Conservation (phyloP, 2,329 filamentous ascomycete genomes). For the Ophiocordyceps camponoti-saundersi region DNA sequence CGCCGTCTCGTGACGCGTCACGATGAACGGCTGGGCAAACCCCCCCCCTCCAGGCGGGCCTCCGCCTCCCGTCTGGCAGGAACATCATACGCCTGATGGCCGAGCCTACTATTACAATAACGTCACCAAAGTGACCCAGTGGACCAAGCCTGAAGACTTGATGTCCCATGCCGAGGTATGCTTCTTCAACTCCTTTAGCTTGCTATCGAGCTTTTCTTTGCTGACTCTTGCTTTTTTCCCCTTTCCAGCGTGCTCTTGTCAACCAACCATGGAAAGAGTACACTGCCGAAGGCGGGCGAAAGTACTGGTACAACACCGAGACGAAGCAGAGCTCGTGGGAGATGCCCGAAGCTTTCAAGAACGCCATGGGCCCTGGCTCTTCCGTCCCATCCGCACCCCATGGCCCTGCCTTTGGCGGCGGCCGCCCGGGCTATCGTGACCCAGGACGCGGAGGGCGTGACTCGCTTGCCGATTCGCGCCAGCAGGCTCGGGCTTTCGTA, state of each 20-base stretch:
- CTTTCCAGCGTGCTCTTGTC: slow-evolving; percentile 53
- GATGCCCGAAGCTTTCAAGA: slow-evolving; percentile 71
- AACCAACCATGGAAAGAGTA: slow-evolving; percentile 90
- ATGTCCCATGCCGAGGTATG: slow-evolving; percentile 68
- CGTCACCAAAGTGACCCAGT: slow-evolving; percentile 74
- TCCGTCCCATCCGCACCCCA: slow-evolving; percentile 14
- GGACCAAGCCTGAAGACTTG: slow-evolving; percentile 83
- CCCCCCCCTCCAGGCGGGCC: too few species aligned
- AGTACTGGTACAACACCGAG: slow-evolving; percentile 92
- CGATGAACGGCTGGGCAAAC: slow-evolving; percentile 20
- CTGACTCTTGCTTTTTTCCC: background rate
- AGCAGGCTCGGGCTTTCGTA: slow-evolving; percentile 35
- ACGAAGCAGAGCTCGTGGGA: slow-evolving; percentile 90
- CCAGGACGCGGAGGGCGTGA: slow-evolving; percentile 17
- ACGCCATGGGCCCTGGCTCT: slow-evolving; percentile 43
- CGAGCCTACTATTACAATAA: slow-evolving; percentile 84
- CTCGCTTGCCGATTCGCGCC: slow-evolving; percentile 5
- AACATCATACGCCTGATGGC: slow-evolving; percentile 66
- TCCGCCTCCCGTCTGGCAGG: slow-evolving; percentile 47
- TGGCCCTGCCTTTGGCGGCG: slow-evolving; percentile 14
- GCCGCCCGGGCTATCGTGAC: slow-evolving; percentile 17
- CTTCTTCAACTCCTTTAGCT: background rate
- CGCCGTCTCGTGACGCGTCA: slow-evolving; percentile 3
- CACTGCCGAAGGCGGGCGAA: slow-evolving; percentile 66
- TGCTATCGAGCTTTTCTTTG: background rate